Evolutionary conservation across 164 flowering plant species (phyloP).

Genomic region (Aristolochia contorta): DNA sequence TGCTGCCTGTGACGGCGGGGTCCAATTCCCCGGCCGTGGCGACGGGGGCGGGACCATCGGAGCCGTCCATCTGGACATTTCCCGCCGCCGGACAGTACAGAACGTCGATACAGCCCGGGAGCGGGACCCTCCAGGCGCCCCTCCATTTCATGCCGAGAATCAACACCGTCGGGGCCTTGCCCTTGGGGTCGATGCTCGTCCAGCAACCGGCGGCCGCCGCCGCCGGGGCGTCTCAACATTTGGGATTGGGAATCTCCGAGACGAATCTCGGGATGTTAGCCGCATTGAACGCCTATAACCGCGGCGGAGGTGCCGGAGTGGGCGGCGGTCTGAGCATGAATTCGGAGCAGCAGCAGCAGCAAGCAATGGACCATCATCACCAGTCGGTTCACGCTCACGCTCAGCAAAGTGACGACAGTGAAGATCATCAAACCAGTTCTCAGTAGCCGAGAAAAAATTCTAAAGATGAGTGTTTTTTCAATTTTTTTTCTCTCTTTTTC

Average conservation of each 20-base stretch:
- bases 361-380: conserved; percentile 16
- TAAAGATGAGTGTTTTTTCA: too few species aligned
- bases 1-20: conserved; percentile 48
- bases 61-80: conserved; percentile 57
- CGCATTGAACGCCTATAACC: conserved; percentile 51
- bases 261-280: conserved; percentile 73
- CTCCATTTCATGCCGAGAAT: conserved; percentile 60
- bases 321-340: too few species aligned
- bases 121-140: conserved; percentile 37
- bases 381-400: conserved; percentile 19
- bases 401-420: conserved; percentile 34
- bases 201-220: conserved; percentile 14
- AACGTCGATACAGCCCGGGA: conserved; percentile 10
- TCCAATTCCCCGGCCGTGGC: conserved; percentile 10
- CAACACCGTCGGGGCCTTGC: conserved; percentile 35
- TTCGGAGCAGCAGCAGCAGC: too few species aligned
- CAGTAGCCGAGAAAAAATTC: conserved; percentile 16
- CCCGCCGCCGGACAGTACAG: conserved; percentile 25
- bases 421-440: conserved; percentile 47
- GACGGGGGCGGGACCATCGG: conserved; percentile 22
- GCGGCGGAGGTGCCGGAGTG: conserved; percentile 2
- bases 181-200: conserved; percentile 52
- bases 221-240: conserved; percentile 29
- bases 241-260: conserved; percentile 53
- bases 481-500: background rate